phyloP scores from a whole-genome alignment of 768 basidiomycete species.

The Lactifluus volemus region DNA sequence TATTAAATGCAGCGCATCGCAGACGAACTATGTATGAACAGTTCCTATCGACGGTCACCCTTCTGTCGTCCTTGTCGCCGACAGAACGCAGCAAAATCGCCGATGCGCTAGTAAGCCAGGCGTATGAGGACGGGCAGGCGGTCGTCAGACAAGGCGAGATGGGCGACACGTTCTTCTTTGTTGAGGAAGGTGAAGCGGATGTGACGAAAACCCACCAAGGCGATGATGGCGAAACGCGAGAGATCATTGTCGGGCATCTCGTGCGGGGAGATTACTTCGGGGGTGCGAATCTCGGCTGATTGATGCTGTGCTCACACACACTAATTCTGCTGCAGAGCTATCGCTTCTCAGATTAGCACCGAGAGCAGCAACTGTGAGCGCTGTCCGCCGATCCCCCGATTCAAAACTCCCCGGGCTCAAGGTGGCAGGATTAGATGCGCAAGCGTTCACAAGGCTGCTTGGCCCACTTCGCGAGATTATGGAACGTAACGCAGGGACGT shows the following conservation, averaged over 20 bases:
- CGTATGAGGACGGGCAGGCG: constrained; percentile 74
- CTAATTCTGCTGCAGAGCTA: constrained; percentile 50
- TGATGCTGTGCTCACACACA: background rate
- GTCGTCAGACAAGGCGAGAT: constrained; percentile 91
- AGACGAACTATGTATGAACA: constrained; percentile 94
- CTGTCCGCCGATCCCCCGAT: constrained; percentile 42
- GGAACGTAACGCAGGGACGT: constrained; percentile 77
- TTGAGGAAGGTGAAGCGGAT: constrained; percentile 87
- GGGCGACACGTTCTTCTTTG: constrained; percentile 96
- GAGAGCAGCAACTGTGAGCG: constrained; percentile 94
- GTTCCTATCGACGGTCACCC: constrained; percentile 84
- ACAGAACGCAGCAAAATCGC: constrained; percentile 95
- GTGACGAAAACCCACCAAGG: constrained; percentile 67
- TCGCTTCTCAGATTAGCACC: constrained; percentile 83
- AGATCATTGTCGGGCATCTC: constrained; percentile 66
- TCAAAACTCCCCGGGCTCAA: constrained; percentile 57
- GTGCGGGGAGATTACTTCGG: constrained; percentile 97
- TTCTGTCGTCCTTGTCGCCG: constrained; percentile 77
- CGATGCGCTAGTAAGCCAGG: constrained; percentile 81
- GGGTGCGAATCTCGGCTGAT: constrained; percentile 42
- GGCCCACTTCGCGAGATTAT: constrained; percentile 90
- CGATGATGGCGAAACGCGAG: constrained; percentile 49
- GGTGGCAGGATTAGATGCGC: constrained; percentile 87
- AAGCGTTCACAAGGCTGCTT: constrained; percentile 88
- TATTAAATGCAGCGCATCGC: constrained; percentile 85